phyloP scores from a whole-genome alignment of 805 yeast species.

The Candida glaebosa region DNA sequence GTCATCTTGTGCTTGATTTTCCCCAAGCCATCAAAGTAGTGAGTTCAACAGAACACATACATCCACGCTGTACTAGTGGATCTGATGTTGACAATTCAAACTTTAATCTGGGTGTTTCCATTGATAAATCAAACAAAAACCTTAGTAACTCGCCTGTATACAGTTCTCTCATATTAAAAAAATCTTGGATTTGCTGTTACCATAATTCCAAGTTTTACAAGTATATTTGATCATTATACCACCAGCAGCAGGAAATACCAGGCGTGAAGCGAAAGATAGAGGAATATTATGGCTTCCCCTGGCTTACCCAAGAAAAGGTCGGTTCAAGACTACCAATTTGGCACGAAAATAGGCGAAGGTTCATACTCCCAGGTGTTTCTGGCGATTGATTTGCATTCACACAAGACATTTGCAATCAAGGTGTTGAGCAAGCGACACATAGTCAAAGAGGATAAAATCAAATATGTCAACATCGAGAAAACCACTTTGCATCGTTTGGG shows the following conservation, averaged over 20 bases:
- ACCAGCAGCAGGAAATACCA: neutral
- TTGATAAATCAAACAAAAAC: no score
- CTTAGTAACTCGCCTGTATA: no score
- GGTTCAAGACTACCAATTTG: constrained; percentile 85
- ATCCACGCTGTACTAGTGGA: no score
- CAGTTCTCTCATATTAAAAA: neutral
- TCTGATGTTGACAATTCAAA: no score
- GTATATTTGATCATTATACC: neutral
- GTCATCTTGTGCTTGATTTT: no score
- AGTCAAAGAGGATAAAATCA: constrained; percentile 89
- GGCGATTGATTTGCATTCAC: constrained; percentile 73
- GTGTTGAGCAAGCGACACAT: constrained; percentile 89
- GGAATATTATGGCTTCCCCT: constrained; percentile 1
- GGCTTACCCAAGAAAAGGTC: constrained; percentile 33
- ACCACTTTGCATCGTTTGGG: constrained; percentile 84
- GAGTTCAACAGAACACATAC: no score
- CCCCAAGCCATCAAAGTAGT: no score
- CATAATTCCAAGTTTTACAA: neutral
- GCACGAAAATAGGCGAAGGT: constrained; percentile 89
- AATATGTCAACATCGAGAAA: constrained; percentile 94
- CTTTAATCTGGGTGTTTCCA: no score
- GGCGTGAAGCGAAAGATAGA: neutral
- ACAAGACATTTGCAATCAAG: constrained; percentile 83
- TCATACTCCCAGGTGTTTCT: constrained; percentile 91
- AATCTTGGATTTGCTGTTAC: neutral